phyloP scores from a whole-genome alignment of 106 monocot genomes.

The Dendrobium huoshanense region DNA sequence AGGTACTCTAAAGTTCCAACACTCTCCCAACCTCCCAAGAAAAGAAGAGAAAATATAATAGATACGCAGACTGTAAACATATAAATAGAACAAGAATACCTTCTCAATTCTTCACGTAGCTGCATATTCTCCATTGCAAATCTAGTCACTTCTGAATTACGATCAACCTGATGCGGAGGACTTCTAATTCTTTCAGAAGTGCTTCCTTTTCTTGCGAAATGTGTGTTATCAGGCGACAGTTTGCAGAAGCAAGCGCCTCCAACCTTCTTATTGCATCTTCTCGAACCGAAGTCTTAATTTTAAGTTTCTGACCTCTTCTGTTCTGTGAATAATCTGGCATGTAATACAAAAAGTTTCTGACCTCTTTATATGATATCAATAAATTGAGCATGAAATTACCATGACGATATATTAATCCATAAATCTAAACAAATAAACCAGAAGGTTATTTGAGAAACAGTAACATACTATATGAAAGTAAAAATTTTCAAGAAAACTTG shows the following conservation, averaged over 20 bases:
- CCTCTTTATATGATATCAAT: not conserved
- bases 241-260: slow-evolving; percentile 57
- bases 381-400: not conserved
- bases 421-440: not conserved
- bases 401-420: not conserved
- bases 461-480: not conserved
- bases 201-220: slow-evolving; percentile 68
- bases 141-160: slow-evolving; percentile 82
- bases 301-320: slow-evolving; percentile 67
- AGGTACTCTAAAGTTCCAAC: not conserved
- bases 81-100: slow-evolving; percentile 28
- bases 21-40: not conserved
- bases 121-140: slow-evolving; percentile 98
- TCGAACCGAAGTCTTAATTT: slow-evolving; percentile 88
- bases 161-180: slow-evolving; percentile 61
- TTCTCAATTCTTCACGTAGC: slow-evolving; percentile 79
- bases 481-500: not conserved
- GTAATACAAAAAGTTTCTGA: not conserved
- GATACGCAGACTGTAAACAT: not conserved
- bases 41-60: not conserved
- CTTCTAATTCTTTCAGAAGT: slow-evolving; percentile 71
- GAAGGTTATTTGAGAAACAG: not conserved
- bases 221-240: slow-evolving; percentile 58
- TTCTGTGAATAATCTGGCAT: slow-evolving; percentile 59
- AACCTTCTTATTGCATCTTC: slow-evolving; percentile 80